These are phyloP conservation scores for Plectosphaerella plurivora DNA, from an alignment of 2,329 filamentous ascomycete genomes.

Conservation along the genomic window DNA sequence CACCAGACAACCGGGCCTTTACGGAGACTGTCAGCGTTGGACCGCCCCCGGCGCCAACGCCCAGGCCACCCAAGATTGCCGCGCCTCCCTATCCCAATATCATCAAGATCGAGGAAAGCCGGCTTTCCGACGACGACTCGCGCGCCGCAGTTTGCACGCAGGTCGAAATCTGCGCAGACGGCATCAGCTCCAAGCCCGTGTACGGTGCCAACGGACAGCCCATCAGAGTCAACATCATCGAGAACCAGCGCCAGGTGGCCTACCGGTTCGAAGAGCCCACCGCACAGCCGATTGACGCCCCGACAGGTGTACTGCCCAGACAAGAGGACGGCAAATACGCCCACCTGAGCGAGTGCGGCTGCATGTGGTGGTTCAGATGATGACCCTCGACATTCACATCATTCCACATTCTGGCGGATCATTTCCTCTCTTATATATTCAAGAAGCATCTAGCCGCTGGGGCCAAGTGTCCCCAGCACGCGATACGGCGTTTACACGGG, in stretches of 20 bases:
- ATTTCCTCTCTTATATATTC: no score
- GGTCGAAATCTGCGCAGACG: constrained; percentile 36
- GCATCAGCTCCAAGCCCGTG: constrained; percentile 28
- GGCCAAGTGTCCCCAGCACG: no score
- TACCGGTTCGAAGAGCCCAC: background rate
- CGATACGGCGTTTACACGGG: no score
- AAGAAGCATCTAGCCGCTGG: no score
- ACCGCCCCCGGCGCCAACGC: background rate
- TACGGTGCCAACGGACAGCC: constrained; percentile 30
- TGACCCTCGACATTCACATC: background rate
- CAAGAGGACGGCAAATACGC: constrained; percentile 6
- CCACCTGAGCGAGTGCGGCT: constrained; percentile 47
- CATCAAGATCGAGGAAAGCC: constrained; percentile 52
- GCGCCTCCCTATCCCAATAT: constrained; percentile 42
- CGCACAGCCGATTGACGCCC: background rate
- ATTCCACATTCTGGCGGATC: no score
- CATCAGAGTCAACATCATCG: constrained; percentile 39
- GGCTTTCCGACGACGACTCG: constrained; percentile 26
- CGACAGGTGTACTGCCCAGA: background rate
- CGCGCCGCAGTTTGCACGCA: constrained; percentile 41
- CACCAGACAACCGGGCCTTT: background rate
- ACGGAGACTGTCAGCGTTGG: background rate
- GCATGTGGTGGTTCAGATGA: constrained; percentile 47
- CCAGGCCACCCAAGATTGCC: constrained; percentile 1
- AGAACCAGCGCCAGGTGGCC: constrained; percentile 18